phyloP scores from a whole-genome alignment of 73 alveolate species.

The Paraurostyla sp. region DNA sequence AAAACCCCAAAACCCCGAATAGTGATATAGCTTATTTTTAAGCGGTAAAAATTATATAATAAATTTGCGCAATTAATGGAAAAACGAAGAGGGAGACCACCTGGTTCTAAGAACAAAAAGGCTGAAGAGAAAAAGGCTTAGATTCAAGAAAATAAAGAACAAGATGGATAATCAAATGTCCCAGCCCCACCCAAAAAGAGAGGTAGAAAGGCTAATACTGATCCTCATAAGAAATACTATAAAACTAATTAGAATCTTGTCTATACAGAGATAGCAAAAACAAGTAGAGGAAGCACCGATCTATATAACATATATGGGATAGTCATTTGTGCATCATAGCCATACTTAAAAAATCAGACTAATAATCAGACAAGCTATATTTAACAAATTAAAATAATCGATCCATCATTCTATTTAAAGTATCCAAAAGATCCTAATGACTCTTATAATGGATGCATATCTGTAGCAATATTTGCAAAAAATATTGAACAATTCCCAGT shows the following conservation, averaged over 20 bases:
- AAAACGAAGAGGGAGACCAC: neutral
- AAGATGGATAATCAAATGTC: neutral
- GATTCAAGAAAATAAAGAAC: neutral
- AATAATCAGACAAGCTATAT: neutral
- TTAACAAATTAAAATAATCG: neutral
- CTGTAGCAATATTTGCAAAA: neutral
- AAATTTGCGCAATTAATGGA: neutral
- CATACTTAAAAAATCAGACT: conserved; percentile 10
- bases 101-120: neutral
- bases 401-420: neutral
- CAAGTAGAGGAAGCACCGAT: conserved; percentile 17
- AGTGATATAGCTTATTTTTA: no score
- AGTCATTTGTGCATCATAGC: conserved; percentile 31
- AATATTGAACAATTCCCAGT: neutral
- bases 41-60: no score
- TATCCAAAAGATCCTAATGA: neutral
- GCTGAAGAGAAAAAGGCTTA: neutral
- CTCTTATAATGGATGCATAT: neutral
- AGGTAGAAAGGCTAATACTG: neutral
- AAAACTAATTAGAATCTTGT: neutral
- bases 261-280: conserved; percentile 47
- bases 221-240: neutral
- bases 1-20: no score
- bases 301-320: conserved; percentile 31
- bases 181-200: neutral